Conservation (phyloP, 306 rosid genomes). For the Aeschynomene evenia region DNA sequence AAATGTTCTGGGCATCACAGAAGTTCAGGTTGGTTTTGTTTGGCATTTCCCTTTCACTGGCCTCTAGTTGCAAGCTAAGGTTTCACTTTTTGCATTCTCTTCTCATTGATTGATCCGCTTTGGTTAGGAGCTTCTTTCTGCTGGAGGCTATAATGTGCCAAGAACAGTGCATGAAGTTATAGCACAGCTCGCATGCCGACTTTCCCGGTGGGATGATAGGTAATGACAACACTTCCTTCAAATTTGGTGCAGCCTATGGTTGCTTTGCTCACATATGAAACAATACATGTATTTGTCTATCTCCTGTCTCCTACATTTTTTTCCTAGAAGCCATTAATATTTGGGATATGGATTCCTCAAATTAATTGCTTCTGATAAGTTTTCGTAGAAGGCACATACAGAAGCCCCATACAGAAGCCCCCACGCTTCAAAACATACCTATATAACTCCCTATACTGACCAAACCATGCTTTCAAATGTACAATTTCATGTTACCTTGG, state of each 20-base stretch:
- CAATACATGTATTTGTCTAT: neutral
- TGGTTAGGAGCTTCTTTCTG: conserved; percentile 78
- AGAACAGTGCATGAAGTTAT: conserved; percentile 92
- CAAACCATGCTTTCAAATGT: too few relatives aligned
- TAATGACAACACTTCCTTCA: conserved; percentile 33
- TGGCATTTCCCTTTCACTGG: conserved; percentile 9
- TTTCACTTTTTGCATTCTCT: neutral
- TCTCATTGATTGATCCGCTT: conserved; percentile 18
- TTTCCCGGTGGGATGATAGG: conserved; percentile 99
- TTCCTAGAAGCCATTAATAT: too few relatives aligned
- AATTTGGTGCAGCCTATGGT: neutral
- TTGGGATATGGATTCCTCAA: too few relatives aligned
- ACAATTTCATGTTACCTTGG: conserved; percentile 16
- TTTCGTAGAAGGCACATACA: too few relatives aligned
- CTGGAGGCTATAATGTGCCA: conserved; percentile 77
- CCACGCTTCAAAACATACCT: too few relatives aligned
- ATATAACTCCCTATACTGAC: too few relatives aligned
- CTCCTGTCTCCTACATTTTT: too few relatives aligned
- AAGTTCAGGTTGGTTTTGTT: conserved; percentile 80
- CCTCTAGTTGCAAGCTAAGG: conserved; percentile 21
- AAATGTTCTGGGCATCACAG: conserved; percentile 82
- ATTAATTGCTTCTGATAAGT: too few relatives aligned
- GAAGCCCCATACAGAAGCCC: too few relatives aligned
- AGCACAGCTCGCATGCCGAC: conserved; percentile 75
- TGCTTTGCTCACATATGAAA: conserved; percentile 11